Percentiles rank a stretch among this genome's conserved stretches.
These are phyloP conservation scores for Aspergillus sp. DNA, from an alignment of 2,329 filamentous ascomycete genomes.

Conservation along the genomic window DNA sequence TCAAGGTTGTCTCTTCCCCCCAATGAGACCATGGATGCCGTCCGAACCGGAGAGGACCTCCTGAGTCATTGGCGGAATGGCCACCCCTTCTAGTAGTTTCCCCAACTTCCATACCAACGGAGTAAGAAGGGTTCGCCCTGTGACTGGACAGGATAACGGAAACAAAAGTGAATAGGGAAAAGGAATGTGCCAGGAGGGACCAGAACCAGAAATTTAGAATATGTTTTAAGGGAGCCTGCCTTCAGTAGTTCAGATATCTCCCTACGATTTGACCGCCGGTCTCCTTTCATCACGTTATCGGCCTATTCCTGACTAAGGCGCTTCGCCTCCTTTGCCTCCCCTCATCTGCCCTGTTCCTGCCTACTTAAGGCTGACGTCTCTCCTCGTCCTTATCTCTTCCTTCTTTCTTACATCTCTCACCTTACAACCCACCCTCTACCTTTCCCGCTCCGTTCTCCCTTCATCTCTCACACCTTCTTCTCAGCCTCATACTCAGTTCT, in stretches of 20 bases:
- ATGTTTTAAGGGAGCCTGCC: not conserved
- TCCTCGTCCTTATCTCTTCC: conserved; percentile 20
- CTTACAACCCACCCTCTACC: not conserved
- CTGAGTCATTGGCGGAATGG: conserved; percentile 7
- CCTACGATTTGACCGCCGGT: conserved; percentile 1
- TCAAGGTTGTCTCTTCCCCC: not conserved
- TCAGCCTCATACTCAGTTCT: not conserved
- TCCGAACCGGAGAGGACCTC: not conserved
- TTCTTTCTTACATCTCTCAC: conserved; percentile 11
- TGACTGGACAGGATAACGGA: conserved; percentile 7
- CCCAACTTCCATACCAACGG: conserved; percentile 4
- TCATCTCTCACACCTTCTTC: not conserved
- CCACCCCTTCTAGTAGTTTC: conserved; percentile 9
- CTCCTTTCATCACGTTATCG: conserved; percentile 26
- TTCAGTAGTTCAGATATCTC: too few relatives aligned
- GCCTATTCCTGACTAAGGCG: conserved; percentile 32
- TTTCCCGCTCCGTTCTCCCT: not conserved
- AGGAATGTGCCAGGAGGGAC: conserved; percentile 17
- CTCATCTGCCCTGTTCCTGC: conserved; percentile 20
- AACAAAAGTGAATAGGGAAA: not conserved
- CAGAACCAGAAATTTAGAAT: not conserved
- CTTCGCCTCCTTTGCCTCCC: conserved; percentile 28
- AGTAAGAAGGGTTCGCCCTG: conserved; percentile 8
- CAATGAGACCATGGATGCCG: not conserved
- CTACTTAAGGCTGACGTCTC: conserved; percentile 31